Base-by-base conservation (phyloP, 257 asterid genomes). In the Avicennia marina region DNA sequence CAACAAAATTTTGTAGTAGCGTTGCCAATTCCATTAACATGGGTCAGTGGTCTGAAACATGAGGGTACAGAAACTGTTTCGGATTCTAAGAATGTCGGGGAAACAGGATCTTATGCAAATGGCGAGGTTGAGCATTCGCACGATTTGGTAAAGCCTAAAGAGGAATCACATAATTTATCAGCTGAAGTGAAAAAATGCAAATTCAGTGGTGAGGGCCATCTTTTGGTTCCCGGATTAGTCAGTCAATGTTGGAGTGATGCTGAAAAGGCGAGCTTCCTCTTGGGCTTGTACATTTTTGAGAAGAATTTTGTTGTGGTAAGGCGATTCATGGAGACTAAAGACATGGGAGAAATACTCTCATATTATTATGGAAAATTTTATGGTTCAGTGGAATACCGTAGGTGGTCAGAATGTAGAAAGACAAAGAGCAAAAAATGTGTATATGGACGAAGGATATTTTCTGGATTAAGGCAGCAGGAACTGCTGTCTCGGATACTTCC, bases 401-500 rank as follows among this genome's bases (percentile, higher is more conserved):
- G 86, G 72, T 89, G 97, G 95, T 77, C 84, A 2, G 78, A 72
- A 0, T 54, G 75, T 53, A 59, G 78, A 69, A 89, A 77, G 74
- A 65, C 34, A 64, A 81, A 68, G 70, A 70, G 70, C 62, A 72
- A 65, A 63, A 83, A 58, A 54, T 61, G 73, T 45, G 78, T 68
- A 2, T 64, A 54, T 52, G 94, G 94, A 3, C 79, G 72, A 65
- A 76, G 76, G 64, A 47, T 86, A 64, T 89, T 89, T 56, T 78
- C 73, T 29, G 95, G 94, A 57, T 29, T 19, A 43, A 83, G 94
- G 71, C 87, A 61, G 72, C 84, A 83, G 57, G 91, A 86, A 63
- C 66, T 89, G 13, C 44, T 83, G 7, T 65, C 81, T 55, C 81
- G 95, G 34, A 26, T 86, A 43, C 61, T 71, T 49, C 72, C 76